These are phyloP conservation scores for Fraxinus excelsior DNA, from an alignment of 257 asterid genomes.

Conservation along the genomic window DNA sequence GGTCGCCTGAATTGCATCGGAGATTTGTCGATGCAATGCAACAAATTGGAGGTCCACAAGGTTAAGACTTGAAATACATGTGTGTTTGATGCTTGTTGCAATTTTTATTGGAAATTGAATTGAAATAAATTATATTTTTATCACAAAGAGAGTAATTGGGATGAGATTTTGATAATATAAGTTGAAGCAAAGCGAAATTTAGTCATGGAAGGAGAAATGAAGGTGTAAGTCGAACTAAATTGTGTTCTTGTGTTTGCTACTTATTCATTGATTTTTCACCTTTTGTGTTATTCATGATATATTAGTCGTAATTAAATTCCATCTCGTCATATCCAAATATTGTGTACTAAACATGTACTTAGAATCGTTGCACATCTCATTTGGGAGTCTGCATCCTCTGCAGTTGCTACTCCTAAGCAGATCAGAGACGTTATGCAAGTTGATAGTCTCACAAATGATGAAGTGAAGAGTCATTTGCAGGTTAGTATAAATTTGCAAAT, in stretches of 20 bases:
- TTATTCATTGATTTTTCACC: too few species aligned
- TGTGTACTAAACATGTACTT: background rate
- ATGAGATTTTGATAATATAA: background rate
- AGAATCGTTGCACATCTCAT: background rate
- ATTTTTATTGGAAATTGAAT: background rate
- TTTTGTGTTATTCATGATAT: too few species aligned
- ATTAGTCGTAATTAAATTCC: too few species aligned
- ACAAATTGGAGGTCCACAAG: constrained; percentile 60
- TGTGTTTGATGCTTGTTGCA: background rate
- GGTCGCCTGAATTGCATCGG: constrained; percentile 61
- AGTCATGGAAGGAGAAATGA: background rate
- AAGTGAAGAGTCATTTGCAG: constrained; percentile 69
- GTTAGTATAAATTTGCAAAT: constrained; percentile 35
- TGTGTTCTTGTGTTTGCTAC: background rate
- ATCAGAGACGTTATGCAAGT: constrained; percentile 66
- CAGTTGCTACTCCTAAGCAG: constrained; percentile 67
- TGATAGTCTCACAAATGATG: constrained; percentile 60
- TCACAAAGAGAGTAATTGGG: background rate
- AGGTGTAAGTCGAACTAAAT: background rate
- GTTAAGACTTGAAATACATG: constrained; percentile 27
- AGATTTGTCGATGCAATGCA: constrained; percentile 53
- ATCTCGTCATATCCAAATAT: background rate
- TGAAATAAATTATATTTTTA: background rate
- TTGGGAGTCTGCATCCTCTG: background rate
- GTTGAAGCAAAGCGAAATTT: background rate